phyloP scores from a whole-genome alignment of 768 basidiomycete species.

The Boletus edulis region DNA sequence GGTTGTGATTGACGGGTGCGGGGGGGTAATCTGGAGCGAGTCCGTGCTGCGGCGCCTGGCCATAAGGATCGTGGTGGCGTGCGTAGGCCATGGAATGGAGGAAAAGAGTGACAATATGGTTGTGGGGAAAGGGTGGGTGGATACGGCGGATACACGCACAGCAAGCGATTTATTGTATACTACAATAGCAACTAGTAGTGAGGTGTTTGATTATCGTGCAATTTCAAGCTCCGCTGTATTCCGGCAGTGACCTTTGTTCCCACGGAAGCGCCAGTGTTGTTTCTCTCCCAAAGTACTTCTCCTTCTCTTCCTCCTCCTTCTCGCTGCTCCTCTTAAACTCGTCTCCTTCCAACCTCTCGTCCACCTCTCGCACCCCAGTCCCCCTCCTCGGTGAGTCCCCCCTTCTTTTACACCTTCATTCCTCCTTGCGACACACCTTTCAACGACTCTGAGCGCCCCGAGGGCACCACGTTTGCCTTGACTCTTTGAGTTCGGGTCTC shows the following conservation, averaged over 20 bases:
- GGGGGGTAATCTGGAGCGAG: constrained; percentile 38
- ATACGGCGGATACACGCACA: too few relatives aligned
- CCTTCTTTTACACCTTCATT: background rate
- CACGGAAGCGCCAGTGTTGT: constrained; percentile 45
- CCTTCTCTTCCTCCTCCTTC: constrained; percentile 27
- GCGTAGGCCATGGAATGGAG: constrained; percentile 50
- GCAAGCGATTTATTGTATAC: too few relatives aligned
- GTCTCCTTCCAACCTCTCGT: constrained; percentile 19
- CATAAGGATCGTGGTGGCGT: constrained; percentile 49
- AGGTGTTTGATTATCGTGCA: constrained; percentile 7
- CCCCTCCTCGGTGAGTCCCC: constrained; percentile 25
- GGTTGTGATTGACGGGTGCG: constrained; percentile 27
- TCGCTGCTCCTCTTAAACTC: constrained; percentile 27
- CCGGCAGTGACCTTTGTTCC: constrained; percentile 27
- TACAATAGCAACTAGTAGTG: too few relatives aligned
- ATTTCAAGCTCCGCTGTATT: constrained; percentile 46
- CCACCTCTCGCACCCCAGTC: constrained; percentile 5
- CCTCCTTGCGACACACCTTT: constrained; percentile 8
- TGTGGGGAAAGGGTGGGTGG: background rate
- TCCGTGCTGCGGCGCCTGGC: constrained; percentile 31
- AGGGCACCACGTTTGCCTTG: constrained; percentile 28
- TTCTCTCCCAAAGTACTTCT: constrained; percentile 37
- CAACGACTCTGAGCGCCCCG: constrained; percentile 23
- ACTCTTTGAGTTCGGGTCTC: constrained; percentile 5
- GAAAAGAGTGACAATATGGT: background rate